These are phyloP conservation scores for Cicer arietinum DNA, from an alignment of 306 rosid species.

Conservation along the genomic window DNA sequence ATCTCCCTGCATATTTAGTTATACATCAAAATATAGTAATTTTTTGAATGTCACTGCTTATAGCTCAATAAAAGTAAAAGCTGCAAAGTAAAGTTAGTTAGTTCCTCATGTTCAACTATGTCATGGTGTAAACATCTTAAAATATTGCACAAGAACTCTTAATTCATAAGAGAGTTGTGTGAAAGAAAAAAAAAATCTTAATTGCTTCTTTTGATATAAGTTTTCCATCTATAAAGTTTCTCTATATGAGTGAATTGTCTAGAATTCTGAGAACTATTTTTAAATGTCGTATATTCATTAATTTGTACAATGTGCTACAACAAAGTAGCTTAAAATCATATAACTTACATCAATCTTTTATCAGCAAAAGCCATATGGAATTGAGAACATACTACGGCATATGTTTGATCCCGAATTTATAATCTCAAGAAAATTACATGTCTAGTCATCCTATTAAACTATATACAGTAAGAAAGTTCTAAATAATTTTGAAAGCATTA, in stretches of 20 bases:
- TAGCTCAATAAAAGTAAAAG: conserved; percentile 14
- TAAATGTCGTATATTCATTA: conserved; percentile 1
- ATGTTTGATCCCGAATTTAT: conserved; percentile 20
- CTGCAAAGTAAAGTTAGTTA: not conserved
- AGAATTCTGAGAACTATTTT: conserved; percentile 9
- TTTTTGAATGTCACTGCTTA: not conserved
- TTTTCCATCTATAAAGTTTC: not conserved
- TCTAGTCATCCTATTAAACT: too few relatives aligned
- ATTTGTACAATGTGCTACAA: conserved; percentile 9
- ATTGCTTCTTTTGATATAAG: conserved; percentile 11
- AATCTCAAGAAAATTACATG: not conserved
- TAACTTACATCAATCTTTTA: not conserved
- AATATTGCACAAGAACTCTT: not conserved
- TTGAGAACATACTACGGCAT: conserved; percentile 20
- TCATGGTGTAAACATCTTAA: not conserved
- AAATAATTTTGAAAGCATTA: conserved; percentile 32
- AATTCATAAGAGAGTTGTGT: conserved; percentile 9
- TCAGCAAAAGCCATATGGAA: not conserved
- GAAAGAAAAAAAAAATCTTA: not conserved
- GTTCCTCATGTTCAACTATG: conserved; percentile 22
- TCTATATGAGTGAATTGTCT: not conserved
- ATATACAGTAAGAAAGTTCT: not conserved
- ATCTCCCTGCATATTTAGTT: conserved; percentile 72
- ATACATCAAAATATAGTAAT: not conserved
- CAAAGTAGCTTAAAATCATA: not conserved